Evolutionary conservation across 2,329 filamentous ascomycete genomes (phyloP), one percentile per base, ranked within the genome.

Genomic region (Epicoccum sorghinum): DNA sequence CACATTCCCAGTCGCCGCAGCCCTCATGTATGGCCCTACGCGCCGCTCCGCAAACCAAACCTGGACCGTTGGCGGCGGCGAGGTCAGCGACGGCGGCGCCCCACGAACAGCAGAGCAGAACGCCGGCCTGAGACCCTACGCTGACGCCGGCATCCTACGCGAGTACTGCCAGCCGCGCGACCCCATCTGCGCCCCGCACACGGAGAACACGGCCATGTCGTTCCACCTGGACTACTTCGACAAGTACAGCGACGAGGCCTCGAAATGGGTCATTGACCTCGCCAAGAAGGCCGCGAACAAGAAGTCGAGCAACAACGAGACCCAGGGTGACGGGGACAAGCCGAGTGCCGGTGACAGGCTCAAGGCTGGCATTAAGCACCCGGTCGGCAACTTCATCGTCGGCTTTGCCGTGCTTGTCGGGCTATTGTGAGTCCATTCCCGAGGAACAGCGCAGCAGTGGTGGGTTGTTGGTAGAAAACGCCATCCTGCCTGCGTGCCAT

Each of bases 151-250:
- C 7, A 83, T 82, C 60, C 82, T 87, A 54, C 77, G 85, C 72
- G 84, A 83, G 7, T 88, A 87, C 77, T 88, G 86, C 67, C 85
- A 88, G 61, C 75, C 80, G 4, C 65, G 80, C 3, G 85, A 88
- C 56, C 84, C 85, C 0, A 87, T 85, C 69, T 88, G 86, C 77
- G 87, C 83, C 65, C 64, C 65, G 0, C 83, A 83, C 6, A 61
- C 60, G 10, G 38, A 59, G 7, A 48, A 66, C 45, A 84, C 78
- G 58, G 77, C 86, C 56, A 78, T 80, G 41, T 78, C 80, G 55
- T 80, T 80, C 8, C 86, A 87, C 65, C 79, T 86, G 60, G 78
- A 82, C 43, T 88, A 88, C 57, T 84, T 81, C 44, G 62, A 66
- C 38, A 59, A 58, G 33, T 68, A 56, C 45, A 56, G 59, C 14